Evolutionary conservation across 2,329 filamentous ascomycete genomes (phyloP), one percentile per base, ranked within the genome.

Genomic region (Pseudogymnoascus sp.): DNA sequence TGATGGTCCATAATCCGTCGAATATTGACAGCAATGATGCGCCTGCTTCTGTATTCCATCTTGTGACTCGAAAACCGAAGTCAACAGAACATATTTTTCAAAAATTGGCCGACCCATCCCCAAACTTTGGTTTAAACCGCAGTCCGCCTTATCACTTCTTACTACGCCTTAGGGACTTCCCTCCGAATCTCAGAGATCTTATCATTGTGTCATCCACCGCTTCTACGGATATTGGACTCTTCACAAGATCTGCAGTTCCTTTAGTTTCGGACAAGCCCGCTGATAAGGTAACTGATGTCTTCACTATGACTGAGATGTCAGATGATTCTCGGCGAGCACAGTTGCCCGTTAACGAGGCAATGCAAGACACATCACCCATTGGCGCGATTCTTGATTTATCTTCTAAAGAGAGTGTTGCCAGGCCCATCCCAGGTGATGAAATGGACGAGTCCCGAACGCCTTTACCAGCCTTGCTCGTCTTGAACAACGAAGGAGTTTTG

Each of bases 401-500:
- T 1, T 84, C 83, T 70, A 89, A 83, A 62, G 88, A 93, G 59
- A 90, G 84, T 66, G 89, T 96, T 2, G 79, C 84, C 64, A 86
- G 87, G 65, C 92, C 92, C 1, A 88, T 96, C 62, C 84, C 84
- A 18, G 81, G 84, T 1, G 88, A 94, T 64, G 88, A 96, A 69
- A 84, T 95, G 54, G 82, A 88, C 32, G 83, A 92, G 68, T 95
- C 91, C 4, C 81, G 87, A 0, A 86, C 84, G 1, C 93, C 94
- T 11, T 75, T 97, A 7, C 94, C 94, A 5, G 90, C 87, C 9
- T 79, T 96, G 41, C 87, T 94, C 80, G 81, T 91, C 30, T 78
- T 99, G 14, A 97, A 95, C 63, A 87, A 96, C 66, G 90, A 97
- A 69, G 94, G 94, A 65, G 76, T 96, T 8, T 78, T 99, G 14